Evolutionary conservation across 345 rosid genomes (phyloP).

Genomic region (Eutrema heterophyllum): DNA sequence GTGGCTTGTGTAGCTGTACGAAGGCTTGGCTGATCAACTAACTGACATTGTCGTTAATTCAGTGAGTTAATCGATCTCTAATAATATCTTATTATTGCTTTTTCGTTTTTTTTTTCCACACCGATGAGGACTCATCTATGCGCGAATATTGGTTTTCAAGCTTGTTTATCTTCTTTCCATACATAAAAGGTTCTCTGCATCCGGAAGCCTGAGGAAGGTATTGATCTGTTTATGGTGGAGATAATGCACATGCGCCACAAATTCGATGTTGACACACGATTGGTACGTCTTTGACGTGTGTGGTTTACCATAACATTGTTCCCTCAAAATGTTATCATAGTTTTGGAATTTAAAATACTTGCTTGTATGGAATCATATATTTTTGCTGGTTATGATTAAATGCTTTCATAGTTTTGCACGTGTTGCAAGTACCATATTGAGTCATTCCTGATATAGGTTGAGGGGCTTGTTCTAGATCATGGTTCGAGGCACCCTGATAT

Average conservation of each 20-base stretch:
- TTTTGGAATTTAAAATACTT: background rate
- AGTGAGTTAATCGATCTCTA: conserved; percentile 42
- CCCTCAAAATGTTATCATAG: background rate
- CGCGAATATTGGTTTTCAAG: background rate
- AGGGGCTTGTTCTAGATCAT: conserved; percentile 98
- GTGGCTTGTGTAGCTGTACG: conserved; percentile 57
- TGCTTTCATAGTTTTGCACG: background rate
- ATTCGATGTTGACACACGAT: conserved; percentile 88
- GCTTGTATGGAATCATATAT: background rate
- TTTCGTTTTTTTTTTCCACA: background rate
- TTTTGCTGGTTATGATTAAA: background rate
- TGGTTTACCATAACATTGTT: background rate
- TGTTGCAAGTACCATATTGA: background rate
- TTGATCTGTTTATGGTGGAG: conserved; percentile 99
- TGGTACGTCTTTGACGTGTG: conserved; percentile 45
- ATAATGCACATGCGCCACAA: conserved; percentile 99
- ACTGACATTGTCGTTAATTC: conserved; percentile 88
- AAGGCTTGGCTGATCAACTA: conserved; percentile 91
- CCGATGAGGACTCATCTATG: background rate
- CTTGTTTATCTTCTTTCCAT: conserved; percentile 9
- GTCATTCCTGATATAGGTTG: conserved; percentile 51
- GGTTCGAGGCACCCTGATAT: conserved; percentile 99
- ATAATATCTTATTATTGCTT: background rate
- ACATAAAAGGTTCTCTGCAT: conserved; percentile 78
- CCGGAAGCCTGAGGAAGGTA: conserved; percentile 79